Evolutionary conservation across 192 early-diverging fungal genomes (phyloP).

Genomic region (Linnemannia schmuckeri): DNA sequence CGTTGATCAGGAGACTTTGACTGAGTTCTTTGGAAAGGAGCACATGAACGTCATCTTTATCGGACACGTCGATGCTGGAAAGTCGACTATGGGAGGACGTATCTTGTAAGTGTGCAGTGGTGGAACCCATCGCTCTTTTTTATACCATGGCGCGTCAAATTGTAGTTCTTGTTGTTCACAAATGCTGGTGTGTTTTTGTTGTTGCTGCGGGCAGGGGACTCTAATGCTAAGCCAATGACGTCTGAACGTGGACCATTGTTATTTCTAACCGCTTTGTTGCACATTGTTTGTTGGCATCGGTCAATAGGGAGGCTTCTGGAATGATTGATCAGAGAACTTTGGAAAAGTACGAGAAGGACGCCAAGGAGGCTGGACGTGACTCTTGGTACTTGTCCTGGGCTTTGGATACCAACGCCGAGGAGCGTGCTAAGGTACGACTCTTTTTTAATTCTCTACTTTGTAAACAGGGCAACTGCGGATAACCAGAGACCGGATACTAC

Average conservation of each 20-base stretch:
- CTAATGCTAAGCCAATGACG: conserved; percentile 4
- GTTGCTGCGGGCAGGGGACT: background rate
- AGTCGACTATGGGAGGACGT: conserved; percentile 99
- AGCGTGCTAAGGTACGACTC: conserved; percentile 85
- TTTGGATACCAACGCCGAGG: conserved; percentile 96
- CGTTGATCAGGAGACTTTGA: conserved; percentile 67
- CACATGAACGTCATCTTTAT: conserved; percentile 98
- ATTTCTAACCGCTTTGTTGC: background rate
- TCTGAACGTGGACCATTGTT: background rate
- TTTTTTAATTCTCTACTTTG: background rate
- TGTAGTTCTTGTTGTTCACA: background rate
- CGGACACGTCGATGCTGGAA: conserved; percentile 98
- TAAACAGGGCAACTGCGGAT: background rate
- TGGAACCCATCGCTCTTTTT: background rate
- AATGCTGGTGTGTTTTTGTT: conserved; percentile 7
- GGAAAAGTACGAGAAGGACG: conserved; percentile 99
- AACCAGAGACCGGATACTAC: background rate
- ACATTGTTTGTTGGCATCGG: background rate
- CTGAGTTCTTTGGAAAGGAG: conserved; percentile 90
- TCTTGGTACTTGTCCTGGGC: conserved; percentile 99
- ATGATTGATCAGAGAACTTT: conserved; percentile 99
- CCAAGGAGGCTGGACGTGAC: conserved; percentile 96
- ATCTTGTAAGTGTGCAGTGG: conserved; percentile 76
- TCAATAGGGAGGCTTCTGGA: conserved; percentile 82
- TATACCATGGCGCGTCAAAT: background rate